A percentile compares a stretch with the other conserved stretches of the same genome.
phyloP scores from a whole-genome alignment of 2,329 filamentous ascomycete genomes.

The Talaromyces sp. region DNA sequence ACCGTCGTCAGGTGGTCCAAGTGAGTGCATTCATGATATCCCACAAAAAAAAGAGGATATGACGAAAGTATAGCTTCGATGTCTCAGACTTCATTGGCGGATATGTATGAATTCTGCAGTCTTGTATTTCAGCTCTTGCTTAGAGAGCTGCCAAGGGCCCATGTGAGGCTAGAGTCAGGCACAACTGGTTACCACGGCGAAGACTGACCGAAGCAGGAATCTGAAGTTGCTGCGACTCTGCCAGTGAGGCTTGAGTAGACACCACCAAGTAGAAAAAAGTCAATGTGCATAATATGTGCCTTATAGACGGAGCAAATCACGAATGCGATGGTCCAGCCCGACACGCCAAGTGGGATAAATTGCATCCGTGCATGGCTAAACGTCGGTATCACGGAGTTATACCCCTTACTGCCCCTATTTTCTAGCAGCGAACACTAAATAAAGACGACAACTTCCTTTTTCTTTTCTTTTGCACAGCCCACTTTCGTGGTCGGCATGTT shows the following conservation, averaged over 20 bases:
- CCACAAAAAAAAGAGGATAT: no score
- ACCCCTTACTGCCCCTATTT: conserved; percentile 3
- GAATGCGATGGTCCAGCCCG: background rate
- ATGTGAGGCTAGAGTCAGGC: background rate
- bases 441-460: background rate
- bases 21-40: background rate
- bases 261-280: background rate
- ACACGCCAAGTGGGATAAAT: background rate
- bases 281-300: background rate
- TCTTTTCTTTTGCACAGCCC: background rate
- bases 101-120: background rate
- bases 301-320: background rate
- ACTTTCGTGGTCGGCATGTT: background rate
- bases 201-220: background rate
- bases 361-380: background rate
- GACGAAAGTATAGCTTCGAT: background rate
- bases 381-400: background rate
- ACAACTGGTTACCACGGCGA: background rate
- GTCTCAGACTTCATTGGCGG: background rate
- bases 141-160: background rate
- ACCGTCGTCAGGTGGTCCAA: background rate
- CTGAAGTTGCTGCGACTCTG: background rate
- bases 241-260: background rate
- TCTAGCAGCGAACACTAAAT: background rate
- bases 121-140: background rate